phyloP scores from a whole-genome alignment of 208 protist genomes.

The Trypanosoma rangeli region DNA sequence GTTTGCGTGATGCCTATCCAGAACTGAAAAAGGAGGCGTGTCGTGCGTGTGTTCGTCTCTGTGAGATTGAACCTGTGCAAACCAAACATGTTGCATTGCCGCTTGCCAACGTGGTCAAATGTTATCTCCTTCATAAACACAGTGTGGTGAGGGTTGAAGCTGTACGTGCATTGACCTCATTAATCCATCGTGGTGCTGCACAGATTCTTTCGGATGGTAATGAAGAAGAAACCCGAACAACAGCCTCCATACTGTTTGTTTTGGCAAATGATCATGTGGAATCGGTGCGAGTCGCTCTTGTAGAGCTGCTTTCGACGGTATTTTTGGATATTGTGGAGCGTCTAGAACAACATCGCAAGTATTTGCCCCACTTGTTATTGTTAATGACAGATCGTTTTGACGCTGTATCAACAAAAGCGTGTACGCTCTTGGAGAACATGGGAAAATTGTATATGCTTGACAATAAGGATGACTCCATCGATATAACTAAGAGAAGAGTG shows the following conservation, averaged over 20 bases:
- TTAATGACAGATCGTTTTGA: constrained; percentile 74
- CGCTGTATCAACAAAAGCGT: constrained; percentile 47
- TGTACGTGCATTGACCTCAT: constrained; percentile 48
- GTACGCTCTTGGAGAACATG: constrained; percentile 49
- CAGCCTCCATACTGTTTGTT: constrained; percentile 58
- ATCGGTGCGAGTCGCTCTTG: constrained; percentile 54
- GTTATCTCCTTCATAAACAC: constrained; percentile 86
- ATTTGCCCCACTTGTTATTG: constrained; percentile 79
- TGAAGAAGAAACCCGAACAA: constrained; percentile 67
- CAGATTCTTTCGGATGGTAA: constrained; percentile 65
- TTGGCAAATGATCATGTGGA: constrained; percentile 86
- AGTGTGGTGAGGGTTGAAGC: constrained; percentile 70
- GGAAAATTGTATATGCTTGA: constrained; percentile 82
- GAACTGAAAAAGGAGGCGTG: constrained; percentile 87
- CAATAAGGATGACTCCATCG: constrained; percentile 89
- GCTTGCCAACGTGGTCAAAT: constrained; percentile 71
- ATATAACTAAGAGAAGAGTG: constrained; percentile 73
- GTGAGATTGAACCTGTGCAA: constrained; percentile 73
- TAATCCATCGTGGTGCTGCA: constrained; percentile 72
- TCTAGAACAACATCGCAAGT: constrained; percentile 72
- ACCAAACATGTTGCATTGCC: constrained; percentile 63
- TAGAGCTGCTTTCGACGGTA: constrained; percentile 55
- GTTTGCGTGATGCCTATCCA: constrained; percentile 74
- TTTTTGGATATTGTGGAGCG: constrained; percentile 83
- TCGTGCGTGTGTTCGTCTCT: constrained; percentile 60